Conservation (phyloP, 2,329 filamentous ascomycete genomes). For the Whalleya microplaca region DNA sequence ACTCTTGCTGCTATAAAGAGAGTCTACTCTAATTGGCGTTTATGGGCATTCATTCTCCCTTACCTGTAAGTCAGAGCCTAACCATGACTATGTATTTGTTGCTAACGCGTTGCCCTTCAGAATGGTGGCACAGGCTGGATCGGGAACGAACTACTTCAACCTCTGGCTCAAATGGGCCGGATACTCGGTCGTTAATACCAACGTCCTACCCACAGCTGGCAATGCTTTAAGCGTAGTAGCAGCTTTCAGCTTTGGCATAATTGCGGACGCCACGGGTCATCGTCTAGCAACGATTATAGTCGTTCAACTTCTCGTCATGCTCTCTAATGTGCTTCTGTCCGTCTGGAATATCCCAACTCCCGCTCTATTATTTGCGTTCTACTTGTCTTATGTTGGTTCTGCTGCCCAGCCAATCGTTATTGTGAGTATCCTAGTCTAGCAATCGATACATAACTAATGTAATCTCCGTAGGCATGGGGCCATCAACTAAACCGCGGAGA, state of each 20-base stretch:
- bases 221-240: conserved; percentile 20
- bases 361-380: conserved; percentile 17
- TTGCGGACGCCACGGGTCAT: conserved; percentile 27
- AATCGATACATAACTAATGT: background rate
- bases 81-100: background rate
- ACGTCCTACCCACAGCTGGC: conserved; percentile 14
- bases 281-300: conserved; percentile 18
- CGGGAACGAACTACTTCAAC: conserved; percentile 21
- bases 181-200: conserved; percentile 16
- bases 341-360: conserved; percentile 27
- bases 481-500: conserved; percentile 22
- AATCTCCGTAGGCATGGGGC: conserved; percentile 15
- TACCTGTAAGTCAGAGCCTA: conserved; percentile 21
- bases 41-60: conserved; percentile 25
- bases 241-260: conserved; percentile 18
- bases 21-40: conserved; percentile 19
- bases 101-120: background rate
- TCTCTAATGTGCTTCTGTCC: conserved; percentile 28
- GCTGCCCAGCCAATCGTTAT: conserved; percentile 32
- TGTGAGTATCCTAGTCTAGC: conserved; percentile 8
- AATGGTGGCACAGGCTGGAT: conserved; percentile 16
- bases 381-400: conserved; percentile 24
- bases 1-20: conserved; percentile 16
- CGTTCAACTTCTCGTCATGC: conserved; percentile 16
- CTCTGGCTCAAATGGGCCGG: conserved; percentile 9